Conservation (phyloP, 805 yeast genomes). For the Peterozyma xylosa region DNA sequence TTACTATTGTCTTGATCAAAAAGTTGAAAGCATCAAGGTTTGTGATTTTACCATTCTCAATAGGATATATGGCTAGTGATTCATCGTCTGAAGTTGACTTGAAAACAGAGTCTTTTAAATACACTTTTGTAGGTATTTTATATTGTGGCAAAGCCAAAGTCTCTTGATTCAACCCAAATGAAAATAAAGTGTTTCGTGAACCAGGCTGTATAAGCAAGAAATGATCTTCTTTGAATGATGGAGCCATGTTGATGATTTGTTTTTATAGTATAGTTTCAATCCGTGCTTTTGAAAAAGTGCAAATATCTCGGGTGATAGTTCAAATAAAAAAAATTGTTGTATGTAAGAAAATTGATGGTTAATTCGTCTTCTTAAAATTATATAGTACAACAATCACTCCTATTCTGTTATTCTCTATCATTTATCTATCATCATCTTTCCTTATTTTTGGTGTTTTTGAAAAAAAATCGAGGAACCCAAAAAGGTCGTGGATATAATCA, state of each 20-base stretch:
- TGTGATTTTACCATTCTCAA: conserved; percentile 54
- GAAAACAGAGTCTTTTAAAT: conserved; percentile 22
- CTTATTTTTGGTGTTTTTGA: no score
- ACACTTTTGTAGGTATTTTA: conserved; percentile 70
- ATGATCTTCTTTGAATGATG: conserved; percentile 23
- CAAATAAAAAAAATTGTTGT: no score
- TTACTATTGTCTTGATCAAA: conserved; percentile 44
- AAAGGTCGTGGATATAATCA: no score
- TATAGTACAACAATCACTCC: no score
- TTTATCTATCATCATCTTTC: no score
- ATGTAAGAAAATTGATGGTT: no score
- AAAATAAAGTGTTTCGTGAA: conserved; percentile 63
- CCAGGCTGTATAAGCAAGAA: conserved; percentile 68
- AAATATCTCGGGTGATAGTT: no score
- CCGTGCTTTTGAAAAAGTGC: no score
- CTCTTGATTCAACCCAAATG: conserved; percentile 70
- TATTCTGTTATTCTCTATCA: no score
- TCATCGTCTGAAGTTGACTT: conserved; percentile 31
- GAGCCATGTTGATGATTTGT: conserved; percentile 17
- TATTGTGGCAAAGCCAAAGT: conserved; percentile 68
- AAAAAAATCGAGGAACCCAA: no score
- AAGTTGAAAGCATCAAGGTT: conserved; percentile 67
- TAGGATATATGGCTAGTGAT: conserved; percentile 48
- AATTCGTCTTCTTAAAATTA: no score
- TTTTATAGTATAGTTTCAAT: no score